Evolutionary conservation across 2,329 filamentous ascomycete species (phyloP).

Genomic region (Plectosphaerella cucumerina): DNA sequence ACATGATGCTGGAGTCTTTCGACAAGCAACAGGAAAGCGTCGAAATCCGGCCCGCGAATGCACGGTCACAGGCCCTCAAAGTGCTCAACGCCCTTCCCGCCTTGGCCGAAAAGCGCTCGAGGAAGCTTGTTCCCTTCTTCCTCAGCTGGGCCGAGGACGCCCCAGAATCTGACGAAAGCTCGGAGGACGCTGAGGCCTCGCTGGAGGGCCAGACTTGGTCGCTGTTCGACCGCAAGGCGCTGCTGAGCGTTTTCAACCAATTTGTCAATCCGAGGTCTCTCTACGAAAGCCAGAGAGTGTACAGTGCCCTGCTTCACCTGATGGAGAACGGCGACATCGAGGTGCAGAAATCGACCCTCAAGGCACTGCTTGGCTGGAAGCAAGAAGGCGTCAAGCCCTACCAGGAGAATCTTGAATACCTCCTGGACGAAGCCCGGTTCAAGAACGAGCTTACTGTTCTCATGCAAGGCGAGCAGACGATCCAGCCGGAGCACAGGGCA

Average conservation of each 20-base stretch:
- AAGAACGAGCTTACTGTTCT: conserved; percentile 92
- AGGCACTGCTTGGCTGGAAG: conserved; percentile 88
- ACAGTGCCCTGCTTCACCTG: conserved; percentile 67
- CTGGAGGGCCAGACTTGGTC: conserved; percentile 52
- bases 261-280: conserved; percentile 85
- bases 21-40: conserved; percentile 57
- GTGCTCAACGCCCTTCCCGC: conserved; percentile 70
- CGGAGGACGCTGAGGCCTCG: conserved; percentile 39
- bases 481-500: conserved; percentile 67
- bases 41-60: conserved; percentile 46
- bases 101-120: conserved; percentile 81
- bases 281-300: conserved; percentile 73
- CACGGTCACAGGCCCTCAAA: conserved; percentile 74
- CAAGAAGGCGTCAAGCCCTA: conserved; percentile 70
- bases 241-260: conserved; percentile 76
- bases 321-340: conserved; percentile 87
- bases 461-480: conserved; percentile 68
- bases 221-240: conserved; percentile 75
- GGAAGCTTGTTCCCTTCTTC: conserved; percentile 79
- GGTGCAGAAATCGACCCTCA: conserved; percentile 79
- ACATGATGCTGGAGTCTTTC: conserved; percentile 60
- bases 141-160: conserved; percentile 69
- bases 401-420: conserved; percentile 77
- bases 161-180: conserved; percentile 33
- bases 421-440: conserved; percentile 88